Base-by-base conservation (phyloP, 192 early-diverging fungal species). In the Coemansia reversa region DNA sequence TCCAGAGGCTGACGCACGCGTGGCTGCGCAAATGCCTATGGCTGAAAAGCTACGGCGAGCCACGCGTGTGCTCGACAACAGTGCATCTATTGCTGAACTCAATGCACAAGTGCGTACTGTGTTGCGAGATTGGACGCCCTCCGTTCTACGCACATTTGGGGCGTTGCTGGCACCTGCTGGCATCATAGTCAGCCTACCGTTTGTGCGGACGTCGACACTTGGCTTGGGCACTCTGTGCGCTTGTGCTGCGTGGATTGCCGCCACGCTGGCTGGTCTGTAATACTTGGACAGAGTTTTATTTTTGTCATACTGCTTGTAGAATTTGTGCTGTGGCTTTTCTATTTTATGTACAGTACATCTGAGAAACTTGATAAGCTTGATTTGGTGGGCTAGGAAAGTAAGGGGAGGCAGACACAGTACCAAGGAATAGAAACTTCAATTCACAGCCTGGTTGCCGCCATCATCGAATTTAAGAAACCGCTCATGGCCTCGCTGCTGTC, bases 41-140 rank as follows among this genome's bases (percentile, higher is more conserved):
- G 84, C 80, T 1, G 86, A 92, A 59, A 98, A 98, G 63, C 79
- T 86, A 6, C 69, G 75, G 25, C 87, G 81, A 51, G 97, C 96
- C 0, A 83, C 92, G 28, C 82, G 87, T 55, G 90, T 99, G 18
- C 83, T 99, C 45, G 89, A 94, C 63, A 99, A 99, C 72, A 85
- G 88, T 6, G 86, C 85, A 4, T 84, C 84, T 16, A 45, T 89
- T 3, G 72, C 75, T 24, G 82, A 88, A 33, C 66, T 76, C 23
- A 39, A 58, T 28, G 45, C 25, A 0, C 66, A 78, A 60, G 58
- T 84, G 20, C 47, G 54, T 12, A 55, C 39, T 4, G 19, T 68
- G 5, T 62, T 76, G 0, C 28, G 7, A 3, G 62, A 56, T 23
- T 78, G 81, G 81, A 57, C 20, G 19, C 81, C 81, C 0, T 67